Percentiles rank a stretch among this genome's conserved stretches.
Evolutionary conservation across 768 basidiomycete species (phyloP).

Genomic region (Sporobolomyces pararoseus): DNA sequence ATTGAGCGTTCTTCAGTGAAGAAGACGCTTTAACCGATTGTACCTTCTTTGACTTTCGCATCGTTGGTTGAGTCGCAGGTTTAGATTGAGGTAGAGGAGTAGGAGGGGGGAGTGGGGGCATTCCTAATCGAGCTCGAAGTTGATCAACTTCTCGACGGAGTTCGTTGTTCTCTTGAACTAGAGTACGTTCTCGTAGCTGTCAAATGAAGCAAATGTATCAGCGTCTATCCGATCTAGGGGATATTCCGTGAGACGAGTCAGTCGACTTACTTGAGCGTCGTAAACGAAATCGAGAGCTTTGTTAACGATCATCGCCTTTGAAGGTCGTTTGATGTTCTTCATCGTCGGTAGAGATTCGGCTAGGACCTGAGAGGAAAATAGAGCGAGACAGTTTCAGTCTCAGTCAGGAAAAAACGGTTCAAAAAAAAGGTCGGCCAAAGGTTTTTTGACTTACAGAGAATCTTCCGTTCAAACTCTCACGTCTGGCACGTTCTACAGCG

Average conservation of each 20-base stretch:
- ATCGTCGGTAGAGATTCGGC: conserved; percentile 87
- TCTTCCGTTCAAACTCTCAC: conserved; percentile 87
- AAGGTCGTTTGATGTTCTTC: conserved; percentile 83
- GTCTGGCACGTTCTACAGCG: conserved; percentile 86
- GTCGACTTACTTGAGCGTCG: conserved; percentile 28
- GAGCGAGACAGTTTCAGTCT: conserved; percentile 14
- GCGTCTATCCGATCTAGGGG: background rate
- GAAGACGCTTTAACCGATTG: conserved; percentile 3
- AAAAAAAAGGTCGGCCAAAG: conserved; percentile 1
- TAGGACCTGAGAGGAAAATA: conserved; percentile 61
- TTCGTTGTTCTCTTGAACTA: conserved; percentile 81
- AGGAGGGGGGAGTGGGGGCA: conserved; percentile 52
- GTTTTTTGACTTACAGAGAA: conserved; percentile 58
- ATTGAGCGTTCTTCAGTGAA: background rate
- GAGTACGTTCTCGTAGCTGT: conserved; percentile 71
- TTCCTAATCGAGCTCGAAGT: conserved; percentile 74
- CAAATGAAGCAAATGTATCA: conserved; percentile 50
- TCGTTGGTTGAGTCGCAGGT: conserved; percentile 21
- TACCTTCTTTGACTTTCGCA: conserved; percentile 20
- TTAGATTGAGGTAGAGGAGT: conserved; percentile 20
- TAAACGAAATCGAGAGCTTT: conserved; percentile 82
- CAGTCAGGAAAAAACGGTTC: background rate
- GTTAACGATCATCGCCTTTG: conserved; percentile 95
- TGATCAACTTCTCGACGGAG: conserved; percentile 88
- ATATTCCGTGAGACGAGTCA: background rate